Evolutionary conservation across 2,329 filamentous ascomycete species (phyloP), one percentile per base, ranked within the genome.

Genomic region (Trichothecium roseum): DNA sequence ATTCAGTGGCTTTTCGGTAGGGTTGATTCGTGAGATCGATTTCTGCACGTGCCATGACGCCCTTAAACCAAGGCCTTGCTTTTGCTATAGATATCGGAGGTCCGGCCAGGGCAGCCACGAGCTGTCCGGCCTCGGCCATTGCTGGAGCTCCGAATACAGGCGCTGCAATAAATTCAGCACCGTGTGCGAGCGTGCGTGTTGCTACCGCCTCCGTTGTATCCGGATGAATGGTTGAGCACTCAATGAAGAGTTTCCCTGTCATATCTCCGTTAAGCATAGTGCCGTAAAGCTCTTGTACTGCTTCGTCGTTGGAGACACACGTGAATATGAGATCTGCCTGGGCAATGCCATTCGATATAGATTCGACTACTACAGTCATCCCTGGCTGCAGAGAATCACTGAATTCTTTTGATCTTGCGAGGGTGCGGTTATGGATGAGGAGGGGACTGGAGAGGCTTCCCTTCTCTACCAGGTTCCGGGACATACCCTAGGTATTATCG

Each of bases 191-290:
- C 40, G 81, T 62, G 18, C 58, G 64, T 45, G 74, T 64, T 18
- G 78, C 78, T 3, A 85, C 57, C 18, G 66, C 66, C 41, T 84
- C 73, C 2, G 83, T 84, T 4, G 83, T 86, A 37, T 88, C 81
- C 0, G 88, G 87, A 55, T 91, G 83, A 26, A 94, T 74, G 18
- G 87, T 94, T 4, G 84, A 91, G 67, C 82, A 88, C 52, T 94
- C 87, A 22, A 94, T 72, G 45, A 94, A 79, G 13, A 91, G 64
- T 62, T 94, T 94, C 41, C 75, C 78, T 18, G 66, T 66, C 14
- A 84, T 60, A 38, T 75, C 62, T 18, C 32, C 37, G 14, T 60
- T 51, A 4, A 85, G 60, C 20, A 81, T 71, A 3, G 66, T 53
- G 29, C 68, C 56, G 40, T 85, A 69, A 15, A 76, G 74, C 4